Base-by-base conservation (phyloP, 345 rosid species). In the Erodium maritimum region DNA sequence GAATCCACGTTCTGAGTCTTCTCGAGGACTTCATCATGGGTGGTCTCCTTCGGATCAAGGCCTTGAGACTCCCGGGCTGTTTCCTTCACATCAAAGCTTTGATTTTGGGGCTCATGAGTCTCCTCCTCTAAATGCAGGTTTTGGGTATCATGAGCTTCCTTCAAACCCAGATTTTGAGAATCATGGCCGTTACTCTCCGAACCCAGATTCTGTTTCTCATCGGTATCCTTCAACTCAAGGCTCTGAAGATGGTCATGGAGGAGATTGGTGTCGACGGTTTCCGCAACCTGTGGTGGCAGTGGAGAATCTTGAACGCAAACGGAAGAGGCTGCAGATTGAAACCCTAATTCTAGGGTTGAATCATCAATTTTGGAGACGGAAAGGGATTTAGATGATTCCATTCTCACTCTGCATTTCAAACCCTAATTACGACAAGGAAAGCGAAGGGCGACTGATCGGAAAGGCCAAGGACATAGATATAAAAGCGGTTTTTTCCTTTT, bases 141-240 rank as follows among this genome's bases (percentile, higher is more conserved):
- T 42, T 42, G 48, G 48, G 48, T 14, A 42, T 42, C 48, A 42
- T 0, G 16, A 14, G 14, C 12, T 14, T 42, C 48, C 48, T 42
- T 42, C 48, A 42, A 42, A 14, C 2, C 48, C 48, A 42, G 48
- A 42, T 42, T 42, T 42, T 42, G 48, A 3, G 34, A 29, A 29
- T 29, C 34, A 29, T 29, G 34, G 34, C 34, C 5, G 34, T 29
- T 29, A 29, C 12, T 14, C 48, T 42, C 17, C 17, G 48, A 42
- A 12, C 14, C 48, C 48, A 14, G 14, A 0, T 10, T 42, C 14
- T 10, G 48, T 14, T 10, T 3, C 16, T 42, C n/a, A 55, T 55
- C 24, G 10, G 17, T 55, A 10, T 67, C 66, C 42, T 23, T 57
- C 48, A 79, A 63, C 61, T 62, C 80, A 51, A 81, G 85, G 51